Evolutionary conservation across 1,284 basidiomycete genomes (phyloP), one percentile per base, ranked within the genome.

Genomic region (Sporisorium iseilematis-ciliati): DNA sequence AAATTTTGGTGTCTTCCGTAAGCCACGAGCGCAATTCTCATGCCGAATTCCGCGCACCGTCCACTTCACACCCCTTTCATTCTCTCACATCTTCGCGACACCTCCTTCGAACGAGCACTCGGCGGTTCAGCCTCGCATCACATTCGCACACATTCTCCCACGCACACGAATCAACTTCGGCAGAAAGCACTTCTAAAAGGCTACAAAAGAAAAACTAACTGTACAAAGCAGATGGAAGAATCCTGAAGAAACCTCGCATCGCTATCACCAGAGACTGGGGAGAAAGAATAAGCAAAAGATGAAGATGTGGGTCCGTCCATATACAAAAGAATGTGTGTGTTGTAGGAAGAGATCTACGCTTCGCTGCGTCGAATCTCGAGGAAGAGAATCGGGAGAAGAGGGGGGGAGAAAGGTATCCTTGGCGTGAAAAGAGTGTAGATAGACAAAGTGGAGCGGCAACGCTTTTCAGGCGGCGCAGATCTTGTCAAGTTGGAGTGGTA

Each of bases 401-500:
- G 35, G 26, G 29, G 29, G 35, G 26, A 23, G 26, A 20, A 33
- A 40, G 38, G 20, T 16, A 51, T 45, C 45, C 52, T 46, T 41
- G 35, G 35, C 1, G 33, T 10, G 26, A 53, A 57, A 64, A 45
- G 62, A 64, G 33, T 53, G 62, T 64, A 56, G 42, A 12, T 33
- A 40, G 62, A 57, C 54, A 38, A 38, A 41, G 48, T 14, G 14
- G 7, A 8, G 21, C 31, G 29, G 21, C 43, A 31, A 31, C 18
- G 45, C 40, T 18, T 23, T 10, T 5, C 20, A 12, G 23, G 29
- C 43, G 54, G 31, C 31, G n/a, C 35, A n/a, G n/a, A 38, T 46
- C 16, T 38, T 31, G 50, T 46, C 62, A 53, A 50, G 62, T 64
- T 53, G 62, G 62, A 48, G 40, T 3, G n/a, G n/a, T 12, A 46